phyloP scores from a whole-genome alignment of 139 green algal species.

The Pseudopediastrum boryanum region DNA sequence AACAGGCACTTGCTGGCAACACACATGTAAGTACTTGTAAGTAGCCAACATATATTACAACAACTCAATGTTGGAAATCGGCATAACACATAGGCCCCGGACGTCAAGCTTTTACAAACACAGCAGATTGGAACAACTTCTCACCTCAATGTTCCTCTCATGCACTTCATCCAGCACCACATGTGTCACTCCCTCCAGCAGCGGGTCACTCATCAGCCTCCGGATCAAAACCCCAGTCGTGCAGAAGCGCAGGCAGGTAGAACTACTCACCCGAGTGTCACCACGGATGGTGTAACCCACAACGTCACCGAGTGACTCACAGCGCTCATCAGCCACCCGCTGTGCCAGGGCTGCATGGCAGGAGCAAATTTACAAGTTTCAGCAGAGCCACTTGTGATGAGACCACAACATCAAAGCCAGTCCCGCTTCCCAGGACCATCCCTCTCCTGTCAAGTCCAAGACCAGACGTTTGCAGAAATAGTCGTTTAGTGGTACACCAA shows the following conservation, averaged over 20 bases:
- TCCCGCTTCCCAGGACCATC: too few relatives aligned
- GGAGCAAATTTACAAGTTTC: background rate
- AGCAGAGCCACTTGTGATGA: too few relatives aligned
- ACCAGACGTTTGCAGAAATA: background rate
- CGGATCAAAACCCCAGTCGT: slow-evolving; percentile 70
- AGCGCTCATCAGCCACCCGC: slow-evolving; percentile 67
- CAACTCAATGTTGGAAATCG: background rate
- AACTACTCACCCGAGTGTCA: slow-evolving; percentile 13
- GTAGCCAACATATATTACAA: background rate
- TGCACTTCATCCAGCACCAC: slow-evolving; percentile 88
- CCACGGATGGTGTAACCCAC: slow-evolving; percentile 61
- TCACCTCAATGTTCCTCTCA: slow-evolving; percentile 73
- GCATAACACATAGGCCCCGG: background rate
- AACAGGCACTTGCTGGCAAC: slow-evolving; percentile 10
- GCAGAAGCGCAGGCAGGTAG: slow-evolving; percentile 49
- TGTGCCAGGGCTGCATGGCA: slow-evolving; percentile 48
- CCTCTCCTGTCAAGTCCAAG: background rate
- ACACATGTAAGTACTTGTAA: background rate
- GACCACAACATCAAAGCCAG: too few relatives aligned
- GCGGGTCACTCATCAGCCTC: slow-evolving; percentile 49
- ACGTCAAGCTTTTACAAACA: background rate
- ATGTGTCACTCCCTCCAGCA: slow-evolving; percentile 55
- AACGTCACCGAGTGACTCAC: slow-evolving; percentile 53
- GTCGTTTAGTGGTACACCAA: background rate
- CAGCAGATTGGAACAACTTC: background rate